Base-by-base conservation (phyloP, 1,284 basidiomycete genomes). In the Boletus mariae region DNA sequence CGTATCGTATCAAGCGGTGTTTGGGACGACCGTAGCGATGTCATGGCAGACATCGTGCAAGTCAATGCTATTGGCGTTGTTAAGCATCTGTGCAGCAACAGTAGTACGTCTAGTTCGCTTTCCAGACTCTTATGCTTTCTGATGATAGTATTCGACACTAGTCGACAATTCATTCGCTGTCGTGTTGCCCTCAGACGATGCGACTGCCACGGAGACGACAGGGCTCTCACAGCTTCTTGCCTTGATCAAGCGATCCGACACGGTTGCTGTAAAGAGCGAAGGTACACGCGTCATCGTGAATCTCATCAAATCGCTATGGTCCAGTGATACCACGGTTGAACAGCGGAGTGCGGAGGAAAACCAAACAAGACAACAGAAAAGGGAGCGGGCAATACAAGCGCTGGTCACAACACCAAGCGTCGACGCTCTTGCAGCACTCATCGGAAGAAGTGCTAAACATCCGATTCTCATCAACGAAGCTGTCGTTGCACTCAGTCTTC, bases 391-490 rank as follows among this genome's bases (percentile, higher is more conserved):
- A n/a, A 80, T 85, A 54, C 68, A 76, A 37, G 65, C 71, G 7
- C 67, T 92, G 17, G 71, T 79, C 25, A 82, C 76, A 9, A 63
- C 71, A 20, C 75, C 81, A 23, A 82, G 80, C 56, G 78, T 83
- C 0, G 75, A 76, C 5, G 81, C 84, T 11, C 76, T 98, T 26
- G 80, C 84, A 1, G 83, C 81, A 56, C 81, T 97, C 60, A 75
- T 96, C 23, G 81, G 83, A 15, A 78, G 85, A 57, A 92, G 91
- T 62, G 81, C 79, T 58, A 87, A 86, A 66, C 92, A 93, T 64
- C 87, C 91, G 0, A 77, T 94, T 44, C 76, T 98, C 31, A 80
- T 97, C 56, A 96, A 95, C 63, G 96, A 98, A 69, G 92, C 88
- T 1, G 76, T 97, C 28, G 80, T 98, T 28, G 90, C 90, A 1